These are phyloP conservation scores for Solanum sitiens DNA, from an alignment of 257 asterid genomes.

Conservation along the genomic window DNA sequence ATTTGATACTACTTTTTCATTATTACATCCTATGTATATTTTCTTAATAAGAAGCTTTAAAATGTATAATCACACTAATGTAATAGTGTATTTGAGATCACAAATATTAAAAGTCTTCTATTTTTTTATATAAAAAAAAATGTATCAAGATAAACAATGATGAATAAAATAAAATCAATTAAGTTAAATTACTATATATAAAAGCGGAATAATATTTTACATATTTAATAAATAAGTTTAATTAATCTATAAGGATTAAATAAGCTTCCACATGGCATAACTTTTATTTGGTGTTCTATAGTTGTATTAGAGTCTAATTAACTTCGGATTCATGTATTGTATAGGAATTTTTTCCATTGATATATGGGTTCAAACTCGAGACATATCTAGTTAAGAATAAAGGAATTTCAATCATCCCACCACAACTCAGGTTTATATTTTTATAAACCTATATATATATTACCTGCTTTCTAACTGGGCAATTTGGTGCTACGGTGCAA, in stretches of 20 bases:
- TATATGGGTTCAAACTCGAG: neutral
- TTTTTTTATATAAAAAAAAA: neutral
- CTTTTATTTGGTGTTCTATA: neutral
- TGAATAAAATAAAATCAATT: neutral
- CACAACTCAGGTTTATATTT: neutral
- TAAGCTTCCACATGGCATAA: neutral
- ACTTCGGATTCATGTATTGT: neutral
- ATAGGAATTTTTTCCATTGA: neutral
- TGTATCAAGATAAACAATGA: neutral
- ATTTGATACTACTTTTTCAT: neutral
- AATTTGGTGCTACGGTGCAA: conserved; percentile 23
- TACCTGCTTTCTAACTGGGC: conserved; percentile 34
- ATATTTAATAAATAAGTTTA: neutral
- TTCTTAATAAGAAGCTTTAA: neutral
- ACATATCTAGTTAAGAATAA: neutral
- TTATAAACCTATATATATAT: neutral
- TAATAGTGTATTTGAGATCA: neutral
- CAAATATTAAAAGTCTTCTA: neutral
- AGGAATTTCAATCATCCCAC: neutral
- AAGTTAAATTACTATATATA: neutral
- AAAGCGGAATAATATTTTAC: neutral
- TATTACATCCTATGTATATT: neutral
- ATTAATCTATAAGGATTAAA: neutral
- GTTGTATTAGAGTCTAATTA: neutral
- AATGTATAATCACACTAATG: neutral